Percentiles rank a stretch among this genome's conserved stretches.
Conservation (phyloP, 371 early-diverging fungal species). For the Rhizopus stolonifer region DNA sequence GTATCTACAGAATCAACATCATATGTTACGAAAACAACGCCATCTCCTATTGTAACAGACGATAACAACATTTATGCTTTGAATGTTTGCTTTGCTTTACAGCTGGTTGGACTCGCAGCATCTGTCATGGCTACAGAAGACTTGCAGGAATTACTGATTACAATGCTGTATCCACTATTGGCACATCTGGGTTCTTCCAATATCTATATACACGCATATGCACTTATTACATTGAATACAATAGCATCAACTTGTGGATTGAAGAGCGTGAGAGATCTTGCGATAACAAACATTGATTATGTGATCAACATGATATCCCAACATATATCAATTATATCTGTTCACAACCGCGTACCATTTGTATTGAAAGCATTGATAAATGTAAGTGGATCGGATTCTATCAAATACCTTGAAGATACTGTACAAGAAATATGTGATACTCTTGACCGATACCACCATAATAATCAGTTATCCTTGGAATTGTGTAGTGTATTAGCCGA, state of each 20-base stretch:
- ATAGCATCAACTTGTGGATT: slow-evolving; percentile 38
- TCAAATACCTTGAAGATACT: slow-evolving; percentile 57
- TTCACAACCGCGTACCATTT: slow-evolving; percentile 49
- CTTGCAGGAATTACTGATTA: slow-evolving; percentile 48
- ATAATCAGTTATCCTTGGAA: slow-evolving; percentile 36
- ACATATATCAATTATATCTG: slow-evolving; percentile 41
- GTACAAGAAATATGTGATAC: slow-evolving; percentile 63
- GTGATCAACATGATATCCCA: slow-evolving; percentile 57
- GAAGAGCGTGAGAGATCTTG: slow-evolving; percentile 30
- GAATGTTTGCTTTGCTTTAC: slow-evolving; percentile 32
- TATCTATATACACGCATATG: slow-evolving; percentile 37
- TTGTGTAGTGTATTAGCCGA: slow-evolving; percentile 46
- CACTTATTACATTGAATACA: slow-evolving; percentile 37
- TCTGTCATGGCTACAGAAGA: slow-evolving; percentile 18
- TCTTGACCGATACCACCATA: slow-evolving; percentile 46
- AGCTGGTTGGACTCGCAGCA: slow-evolving; percentile 29
- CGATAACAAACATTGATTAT: slow-evolving; percentile 63
- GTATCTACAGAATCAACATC: slow-evolving; percentile 8
- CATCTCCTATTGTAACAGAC: slow-evolving; percentile 8
- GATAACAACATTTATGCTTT: slow-evolving; percentile 27
- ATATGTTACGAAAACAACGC: not conserved
- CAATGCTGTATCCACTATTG: slow-evolving; percentile 56
- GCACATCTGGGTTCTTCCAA: slow-evolving; percentile 52
- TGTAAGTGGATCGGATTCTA: slow-evolving; percentile 43
- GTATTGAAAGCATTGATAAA: slow-evolving; percentile 58